Base-by-base conservation (phyloP, 129 eudicot species). In the Centrapalus pauciflorus region DNA sequence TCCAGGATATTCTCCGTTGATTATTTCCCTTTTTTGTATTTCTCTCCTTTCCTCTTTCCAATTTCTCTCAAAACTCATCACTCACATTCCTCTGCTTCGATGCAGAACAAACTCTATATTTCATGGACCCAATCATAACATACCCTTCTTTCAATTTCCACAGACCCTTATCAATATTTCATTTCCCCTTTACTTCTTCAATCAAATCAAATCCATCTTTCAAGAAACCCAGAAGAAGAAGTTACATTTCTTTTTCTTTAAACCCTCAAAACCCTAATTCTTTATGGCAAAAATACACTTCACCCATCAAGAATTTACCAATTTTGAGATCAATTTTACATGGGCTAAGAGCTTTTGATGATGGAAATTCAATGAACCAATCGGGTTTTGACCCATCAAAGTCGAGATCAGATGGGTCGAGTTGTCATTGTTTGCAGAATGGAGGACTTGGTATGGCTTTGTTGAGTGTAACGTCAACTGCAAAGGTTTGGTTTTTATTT, bases 361-460 rank as follows among this genome's bases (percentile, higher is more conserved):
- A 32, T 21, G 74, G 68, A 71, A 65, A 83, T 27, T 66, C 85
- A n/a, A 77, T 41, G 49, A 62, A 43, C 19, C 67, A 49, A 55
- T 70, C 79, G 81, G 72, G 13, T 12, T 71, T 65, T 45, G 69
- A 12, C 38, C 34, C 61, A n/a, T n/a, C n/a, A 26, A 40, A 49
- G 21, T 68, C 16, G 21, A 29, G 11, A 55, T 23, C 62, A 21
- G 61, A 35, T 16, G 57, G 43, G 60, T 21, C 59, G 34, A 40
- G 34, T 17, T 24, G 70, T 29, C 29, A 52, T 5, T 45, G 61
- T 23, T 33, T 76, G 69, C 90, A 80, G 35, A 84, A 82, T 72
- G 96, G 93, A 30, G 90, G 88, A 4, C 40, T 90, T 41, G 93
- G 95, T 56, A 72, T 80, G 81, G 90, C 88, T 41, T 76, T 91